These are phyloP conservation scores for Fusarium circinatum DNA, from an alignment of 2,329 filamentous ascomycete species.

Conservation along the genomic window DNA sequence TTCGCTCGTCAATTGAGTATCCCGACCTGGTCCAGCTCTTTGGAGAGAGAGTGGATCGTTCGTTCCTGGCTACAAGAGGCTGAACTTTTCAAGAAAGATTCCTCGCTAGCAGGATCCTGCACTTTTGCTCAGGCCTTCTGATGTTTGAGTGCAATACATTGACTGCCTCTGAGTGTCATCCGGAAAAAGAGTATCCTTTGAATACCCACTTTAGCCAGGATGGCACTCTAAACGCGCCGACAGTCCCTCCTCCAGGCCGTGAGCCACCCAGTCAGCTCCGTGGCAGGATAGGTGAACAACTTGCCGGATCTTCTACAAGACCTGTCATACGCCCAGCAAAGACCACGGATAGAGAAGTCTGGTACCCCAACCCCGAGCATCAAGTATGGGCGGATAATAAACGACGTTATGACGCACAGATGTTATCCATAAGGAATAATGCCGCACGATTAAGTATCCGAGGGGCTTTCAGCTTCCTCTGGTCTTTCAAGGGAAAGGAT, in stretches of 20 bases:
- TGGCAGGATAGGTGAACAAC: too few relatives aligned
- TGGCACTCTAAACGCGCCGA: background rate
- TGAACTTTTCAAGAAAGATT: background rate
- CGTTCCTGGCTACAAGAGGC: background rate
- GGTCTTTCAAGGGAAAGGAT: background rate
- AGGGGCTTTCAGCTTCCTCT: background rate
- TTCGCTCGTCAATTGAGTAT: background rate
- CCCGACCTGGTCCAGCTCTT: background rate
- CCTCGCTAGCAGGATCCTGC: background rate
- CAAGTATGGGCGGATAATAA: fast-evolving
- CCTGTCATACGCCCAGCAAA: fast-evolving
- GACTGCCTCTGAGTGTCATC: background rate
- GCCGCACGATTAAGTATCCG: fast-evolving
- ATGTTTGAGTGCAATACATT: background rate
- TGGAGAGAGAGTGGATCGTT: fast-evolving
- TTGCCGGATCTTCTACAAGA: background rate
- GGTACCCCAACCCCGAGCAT: background rate
- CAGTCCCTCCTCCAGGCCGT: background rate
- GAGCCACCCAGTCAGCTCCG: too few relatives aligned
- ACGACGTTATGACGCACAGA: fast-evolving
- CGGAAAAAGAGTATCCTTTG: fast-evolving
- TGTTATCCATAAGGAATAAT: background rate
- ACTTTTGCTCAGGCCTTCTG: background rate
- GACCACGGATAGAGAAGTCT: fast-evolving
- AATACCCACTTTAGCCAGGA: fast-evolving